phyloP scores from a whole-genome alignment of 257 asterid species.

The Prunella vulgaris region DNA sequence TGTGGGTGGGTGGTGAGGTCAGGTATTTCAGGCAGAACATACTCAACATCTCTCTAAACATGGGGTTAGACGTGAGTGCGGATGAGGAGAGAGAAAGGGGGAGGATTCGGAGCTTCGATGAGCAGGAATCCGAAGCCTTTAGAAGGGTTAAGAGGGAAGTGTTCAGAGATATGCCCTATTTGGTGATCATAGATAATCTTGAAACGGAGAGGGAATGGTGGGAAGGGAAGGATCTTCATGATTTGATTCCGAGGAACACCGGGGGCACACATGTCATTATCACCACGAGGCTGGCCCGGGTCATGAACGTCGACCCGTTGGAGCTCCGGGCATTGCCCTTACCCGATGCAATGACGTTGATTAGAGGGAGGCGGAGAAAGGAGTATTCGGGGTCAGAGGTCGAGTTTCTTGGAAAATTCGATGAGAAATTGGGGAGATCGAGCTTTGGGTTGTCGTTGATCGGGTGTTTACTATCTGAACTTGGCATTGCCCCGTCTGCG shows the following conservation, averaged over 20 bases:
- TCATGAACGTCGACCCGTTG: slow-evolving; percentile 64
- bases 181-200: slow-evolving; percentile 67
- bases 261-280: slow-evolving; percentile 84
- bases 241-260: slow-evolving; percentile 70
- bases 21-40: slow-evolving; percentile 69
- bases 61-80: slow-evolving; percentile 81
- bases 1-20: slow-evolving; percentile 89
- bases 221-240: slow-evolving; percentile 86
- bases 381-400: slow-evolving; percentile 50
- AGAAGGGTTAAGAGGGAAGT: slow-evolving; percentile 76
- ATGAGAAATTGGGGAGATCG: slow-evolving; percentile 59
- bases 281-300: slow-evolving; percentile 58
- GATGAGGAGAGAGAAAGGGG: slow-evolving; percentile 87
- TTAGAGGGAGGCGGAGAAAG: slow-evolving; percentile 61
- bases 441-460: slow-evolving; percentile 65
- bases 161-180: slow-evolving; percentile 83
- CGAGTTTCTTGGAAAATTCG: slow-evolving; percentile 53
- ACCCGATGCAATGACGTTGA: slow-evolving; percentile 55
- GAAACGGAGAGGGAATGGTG: slow-evolving; percentile 91
- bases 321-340: slow-evolving; percentile 57
- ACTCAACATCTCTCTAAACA: slow-evolving; percentile 45
- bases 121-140: slow-evolving; percentile 80
- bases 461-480: slow-evolving; percentile 68
- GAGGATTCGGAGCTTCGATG: slow-evolving; percentile 70
- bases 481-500: slow-evolving; percentile 52